These are phyloP conservation scores for Globisporangium camurandrum DNA, from an alignment of 352 stramenopile species.

Conservation along the genomic window DNA sequence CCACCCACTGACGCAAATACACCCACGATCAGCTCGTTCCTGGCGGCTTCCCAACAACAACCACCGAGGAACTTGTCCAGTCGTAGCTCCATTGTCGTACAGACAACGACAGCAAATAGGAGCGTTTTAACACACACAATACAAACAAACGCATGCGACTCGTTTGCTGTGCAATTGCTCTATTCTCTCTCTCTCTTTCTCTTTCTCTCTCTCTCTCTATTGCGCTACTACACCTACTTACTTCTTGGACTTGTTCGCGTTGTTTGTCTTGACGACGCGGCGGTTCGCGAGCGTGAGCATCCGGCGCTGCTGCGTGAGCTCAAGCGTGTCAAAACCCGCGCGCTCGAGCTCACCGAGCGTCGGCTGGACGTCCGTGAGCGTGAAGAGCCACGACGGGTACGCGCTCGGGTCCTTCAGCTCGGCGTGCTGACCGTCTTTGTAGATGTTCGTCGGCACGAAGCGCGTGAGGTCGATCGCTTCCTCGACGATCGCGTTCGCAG, in stretches of 20 bases:
- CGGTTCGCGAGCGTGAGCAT: conserved; percentile 72
- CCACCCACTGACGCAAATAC: neutral
- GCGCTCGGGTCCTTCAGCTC: conserved; percentile 74
- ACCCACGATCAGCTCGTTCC: conserved; percentile 52
- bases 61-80: neutral
- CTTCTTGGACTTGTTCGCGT: conserved; percentile 83
- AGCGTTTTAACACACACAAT: no score
- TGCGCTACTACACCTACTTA: conserved; percentile 21
- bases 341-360: conserved; percentile 76
- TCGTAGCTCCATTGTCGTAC: neutral
- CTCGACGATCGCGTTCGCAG: conserved; percentile 37
- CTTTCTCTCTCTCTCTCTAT: neutral
- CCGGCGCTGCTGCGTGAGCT: conserved; percentile 70
- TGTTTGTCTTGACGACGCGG: conserved; percentile 61
- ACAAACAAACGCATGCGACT: neutral
- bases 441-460: conserved; percentile 80
- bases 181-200: no score
- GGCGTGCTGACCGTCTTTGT: conserved; percentile 76
- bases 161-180: neutral
- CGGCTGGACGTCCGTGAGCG: conserved; percentile 60
- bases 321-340: conserved; percentile 70
- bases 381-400: conserved; percentile 83
- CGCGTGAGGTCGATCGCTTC: conserved; percentile 69
- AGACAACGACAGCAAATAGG: no score
- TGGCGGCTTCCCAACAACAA: conserved; percentile 47